Conservation (phyloP, 2,329 filamentous ascomycete species). For the Trichophyton rubrum region DNA sequence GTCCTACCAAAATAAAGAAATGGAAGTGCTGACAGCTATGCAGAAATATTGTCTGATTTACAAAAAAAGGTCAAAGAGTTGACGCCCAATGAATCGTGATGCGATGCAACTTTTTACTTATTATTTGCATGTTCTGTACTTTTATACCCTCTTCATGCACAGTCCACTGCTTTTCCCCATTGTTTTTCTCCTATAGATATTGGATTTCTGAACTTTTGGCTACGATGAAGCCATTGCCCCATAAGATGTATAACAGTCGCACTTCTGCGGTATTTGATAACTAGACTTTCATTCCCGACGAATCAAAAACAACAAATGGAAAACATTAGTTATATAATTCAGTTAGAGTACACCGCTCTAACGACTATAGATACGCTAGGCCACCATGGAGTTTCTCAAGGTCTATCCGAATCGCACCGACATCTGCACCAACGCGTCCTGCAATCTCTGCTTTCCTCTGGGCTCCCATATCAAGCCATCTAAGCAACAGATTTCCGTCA, state of each 20-base stretch:
- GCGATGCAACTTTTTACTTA: background rate
- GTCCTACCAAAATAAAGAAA: background rate
- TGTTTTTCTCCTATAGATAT: background rate
- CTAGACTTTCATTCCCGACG: background rate
- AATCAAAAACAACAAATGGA: background rate
- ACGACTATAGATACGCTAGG: slow-evolving; percentile 33
- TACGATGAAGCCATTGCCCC: background rate
- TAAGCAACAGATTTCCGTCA: slow-evolving; percentile 61
- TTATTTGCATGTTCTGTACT: background rate
- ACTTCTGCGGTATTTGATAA: background rate
- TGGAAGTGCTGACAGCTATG: background rate
- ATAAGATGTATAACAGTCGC: background rate
- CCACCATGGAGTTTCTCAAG: slow-evolving; percentile 54
- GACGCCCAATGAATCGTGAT: slow-evolving; percentile 12
- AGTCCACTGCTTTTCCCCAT: background rate
- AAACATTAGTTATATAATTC: background rate
- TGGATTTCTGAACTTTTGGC: background rate
- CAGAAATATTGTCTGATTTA: slow-evolving; percentile 9
- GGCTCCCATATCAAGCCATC: slow-evolving; percentile 65
- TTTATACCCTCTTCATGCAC: background rate
- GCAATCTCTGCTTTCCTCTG: slow-evolving; percentile 61
- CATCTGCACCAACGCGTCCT: slow-evolving; percentile 55
- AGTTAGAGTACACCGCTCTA: background rate
- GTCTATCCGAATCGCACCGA: slow-evolving; percentile 58
- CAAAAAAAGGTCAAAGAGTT: slow-evolving; percentile 13